Conservation (phyloP, 2,329 filamentous ascomycete genomes). For the Didymella glomerata region DNA sequence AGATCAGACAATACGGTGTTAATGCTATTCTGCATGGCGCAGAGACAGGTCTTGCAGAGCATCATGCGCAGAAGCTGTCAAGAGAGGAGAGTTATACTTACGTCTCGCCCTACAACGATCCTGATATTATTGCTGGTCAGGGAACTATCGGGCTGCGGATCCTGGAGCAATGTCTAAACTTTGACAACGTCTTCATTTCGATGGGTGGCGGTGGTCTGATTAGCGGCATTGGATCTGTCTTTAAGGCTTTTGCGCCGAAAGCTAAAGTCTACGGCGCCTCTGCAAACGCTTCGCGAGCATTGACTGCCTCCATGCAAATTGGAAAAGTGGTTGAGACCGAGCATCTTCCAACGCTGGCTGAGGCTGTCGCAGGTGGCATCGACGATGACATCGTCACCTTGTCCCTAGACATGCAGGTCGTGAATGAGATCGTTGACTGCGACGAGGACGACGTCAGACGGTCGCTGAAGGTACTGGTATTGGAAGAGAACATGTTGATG, state of each 20-base stretch:
- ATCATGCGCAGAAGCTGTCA: conserved; percentile 13
- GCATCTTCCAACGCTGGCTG: conserved; percentile 11
- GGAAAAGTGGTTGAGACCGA: conserved; percentile 9
- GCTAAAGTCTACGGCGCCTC: conserved; percentile 6
- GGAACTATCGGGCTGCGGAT: conserved; percentile 14
- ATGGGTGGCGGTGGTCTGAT: conserved; percentile 17
- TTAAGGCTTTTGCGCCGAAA: conserved; percentile 7
- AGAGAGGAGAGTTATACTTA: conserved; percentile 4
- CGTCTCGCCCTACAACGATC: conserved; percentile 16
- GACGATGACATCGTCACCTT: conserved; percentile 10
- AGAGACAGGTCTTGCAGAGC: conserved; percentile 8
- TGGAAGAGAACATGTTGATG: conserved; percentile 15
- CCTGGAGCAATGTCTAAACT: conserved; percentile 4
- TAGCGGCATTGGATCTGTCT: conserved; percentile 9
- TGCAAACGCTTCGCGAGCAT: conserved; percentile 4
- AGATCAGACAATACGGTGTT: neutral
- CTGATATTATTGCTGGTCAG: conserved; percentile 7
- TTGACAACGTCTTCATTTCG: conserved; percentile 13
- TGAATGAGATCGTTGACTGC: conserved; percentile 7
- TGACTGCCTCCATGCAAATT: conserved; percentile 8
- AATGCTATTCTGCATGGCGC: neutral
- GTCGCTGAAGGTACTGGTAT: neutral
- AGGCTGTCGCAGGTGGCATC: conserved; percentile 10
- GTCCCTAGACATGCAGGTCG: conserved; percentile 5
- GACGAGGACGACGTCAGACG: conserved; percentile 4